Evolutionary conservation across 306 rosid species (phyloP).

Genomic region (Castanea crenata): DNA sequence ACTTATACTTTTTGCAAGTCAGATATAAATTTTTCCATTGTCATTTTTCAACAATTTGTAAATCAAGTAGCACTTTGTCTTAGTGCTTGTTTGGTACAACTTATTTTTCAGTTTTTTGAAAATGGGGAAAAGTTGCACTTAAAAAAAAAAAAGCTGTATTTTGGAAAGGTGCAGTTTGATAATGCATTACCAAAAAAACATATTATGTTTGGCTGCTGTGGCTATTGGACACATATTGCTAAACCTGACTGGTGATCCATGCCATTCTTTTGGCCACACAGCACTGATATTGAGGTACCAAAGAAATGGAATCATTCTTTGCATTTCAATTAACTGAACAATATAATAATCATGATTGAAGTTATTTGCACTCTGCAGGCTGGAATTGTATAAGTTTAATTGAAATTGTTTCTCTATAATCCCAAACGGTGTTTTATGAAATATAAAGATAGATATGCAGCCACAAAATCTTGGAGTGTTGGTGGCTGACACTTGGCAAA

Average conservation of each 20-base stretch:
- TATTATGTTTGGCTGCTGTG: background rate
- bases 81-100: no score
- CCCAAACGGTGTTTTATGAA: background rate
- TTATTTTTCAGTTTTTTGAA: no score
- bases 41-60: background rate
- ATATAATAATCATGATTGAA: background rate
- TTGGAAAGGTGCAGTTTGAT: no score
- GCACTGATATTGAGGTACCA: background rate
- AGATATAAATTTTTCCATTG: background rate
- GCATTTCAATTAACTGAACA: background rate
- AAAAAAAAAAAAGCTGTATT: no score
- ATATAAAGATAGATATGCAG: background rate
- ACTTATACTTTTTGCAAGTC: background rate
- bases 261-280: background rate
- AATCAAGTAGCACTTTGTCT: background rate
- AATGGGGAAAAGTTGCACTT: no score
- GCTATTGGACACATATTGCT: background rate
- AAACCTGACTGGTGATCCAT: background rate
- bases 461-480: background rate
- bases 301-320: background rate
- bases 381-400: background rate
- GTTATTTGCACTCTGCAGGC: background rate
- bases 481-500: background rate
- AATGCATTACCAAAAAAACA: no score
- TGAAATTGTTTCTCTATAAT: background rate